Evolutionary conservation across 148 eudicot genomes (phyloP), one percentile per base, ranked within the genome.

Genomic region (Vaccinium corymbosum): DNA sequence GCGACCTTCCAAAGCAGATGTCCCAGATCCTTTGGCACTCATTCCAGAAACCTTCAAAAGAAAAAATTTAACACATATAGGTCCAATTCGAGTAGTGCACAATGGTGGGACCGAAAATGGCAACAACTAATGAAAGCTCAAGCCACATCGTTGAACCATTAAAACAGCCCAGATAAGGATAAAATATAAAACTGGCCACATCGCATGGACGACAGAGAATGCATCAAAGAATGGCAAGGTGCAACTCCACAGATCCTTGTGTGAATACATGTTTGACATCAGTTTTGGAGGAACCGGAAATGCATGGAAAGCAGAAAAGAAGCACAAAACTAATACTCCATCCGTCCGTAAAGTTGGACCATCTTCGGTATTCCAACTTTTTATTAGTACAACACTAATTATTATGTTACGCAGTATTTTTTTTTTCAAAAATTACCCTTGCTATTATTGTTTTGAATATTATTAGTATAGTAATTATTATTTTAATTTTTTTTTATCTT

Each of bases 1-100:
- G 62, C 94, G 96, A 79, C 93, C 92, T 90, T 95, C 97, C 84
- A 93, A 68, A 85, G 90, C 73, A 73, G 93, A 77, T 76, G 91
- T 82, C 76, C 84, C 92, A 77, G 91, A 85, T 80, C 91, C 95
- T 88, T 93, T 94, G 48, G 85, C 88, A 89, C 89, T 85, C 85
- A 86, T 71, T 48, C 92, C 86, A 83, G 95, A 81, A 64, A 90
- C 92, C 97, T 94, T 82, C 38, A 75, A 13, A 81, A 14, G 80
- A 52, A 32, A 71, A 73, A 27, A 46, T 25, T 15, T 71, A 22
- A 53, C 20, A 10, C 14, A 25, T 35, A 61, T 25, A 20, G 29
- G 11, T 70, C 62, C 16, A 71, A n/a, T 68, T 10, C 29, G 19
- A 17, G 29, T 46, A 83, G 52, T 16, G 48, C 55, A 27, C 32